These are phyloP conservation scores for Pezizomycotina sp. DNA, from an alignment of 2,329 filamentous ascomycete species.

Conservation along the genomic window DNA sequence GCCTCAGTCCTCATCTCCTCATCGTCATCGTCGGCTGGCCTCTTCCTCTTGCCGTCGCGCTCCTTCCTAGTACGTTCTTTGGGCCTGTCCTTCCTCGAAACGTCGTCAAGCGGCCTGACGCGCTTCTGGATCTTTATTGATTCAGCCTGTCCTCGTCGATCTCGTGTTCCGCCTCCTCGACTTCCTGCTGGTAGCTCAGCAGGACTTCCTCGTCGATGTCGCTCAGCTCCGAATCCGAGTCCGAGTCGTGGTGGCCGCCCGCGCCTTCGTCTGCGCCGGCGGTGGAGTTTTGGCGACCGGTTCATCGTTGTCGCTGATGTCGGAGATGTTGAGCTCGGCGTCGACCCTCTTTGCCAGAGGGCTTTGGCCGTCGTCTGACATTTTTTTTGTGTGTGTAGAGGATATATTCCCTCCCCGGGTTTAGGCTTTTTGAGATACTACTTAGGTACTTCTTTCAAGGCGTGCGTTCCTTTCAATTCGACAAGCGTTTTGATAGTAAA, in stretches of 20 bases:
- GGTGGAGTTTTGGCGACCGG: too few species aligned
- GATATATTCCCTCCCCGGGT: too few species aligned
- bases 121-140: constrained; percentile 53
- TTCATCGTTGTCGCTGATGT: constrained; percentile 14
- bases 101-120: constrained; percentile 45
- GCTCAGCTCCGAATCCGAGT: constrained; percentile 43
- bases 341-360: constrained; percentile 26
- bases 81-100: constrained; percentile 38
- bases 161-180: constrained; percentile 46
- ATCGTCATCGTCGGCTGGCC: constrained; percentile 37
- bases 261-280: constrained; percentile 24
- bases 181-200: constrained; percentile 50
- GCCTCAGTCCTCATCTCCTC: constrained; percentile 32
- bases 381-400: constrained; percentile 20
- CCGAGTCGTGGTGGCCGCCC: constrained; percentile 33
- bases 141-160: constrained; percentile 25
- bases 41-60: constrained; percentile 51
- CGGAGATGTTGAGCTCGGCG: neutral
- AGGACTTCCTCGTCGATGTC: constrained; percentile 56
- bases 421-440: too few species aligned
- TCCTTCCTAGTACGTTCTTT: constrained; percentile 27
- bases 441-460: too few species aligned
- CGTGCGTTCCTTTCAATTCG: too few species aligned
- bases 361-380: constrained; percentile 33
- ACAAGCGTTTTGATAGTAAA: too few species aligned